Percentiles rank a stretch among this genome's conserved stretches.
phyloP scores from a whole-genome alignment of 1,284 basidiomycete species.

The Tausonia pullulans region DNA sequence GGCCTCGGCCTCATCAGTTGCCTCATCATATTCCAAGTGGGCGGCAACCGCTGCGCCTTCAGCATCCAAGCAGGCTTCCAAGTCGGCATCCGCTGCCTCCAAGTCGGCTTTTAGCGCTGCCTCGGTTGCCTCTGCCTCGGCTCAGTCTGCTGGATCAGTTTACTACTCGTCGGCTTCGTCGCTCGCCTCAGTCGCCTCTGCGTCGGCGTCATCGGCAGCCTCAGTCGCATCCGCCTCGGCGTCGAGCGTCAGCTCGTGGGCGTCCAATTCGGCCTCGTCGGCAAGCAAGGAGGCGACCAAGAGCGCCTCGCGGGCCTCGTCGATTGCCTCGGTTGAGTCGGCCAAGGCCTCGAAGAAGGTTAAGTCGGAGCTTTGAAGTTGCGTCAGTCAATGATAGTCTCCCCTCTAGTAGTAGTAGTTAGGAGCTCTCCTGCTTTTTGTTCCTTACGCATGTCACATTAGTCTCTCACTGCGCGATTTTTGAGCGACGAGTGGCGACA shows the following conservation, averaged over 20 bases:
- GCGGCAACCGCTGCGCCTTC: conserved; percentile 8
- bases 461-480: too few relatives aligned
- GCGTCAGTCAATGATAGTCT: too few relatives aligned
- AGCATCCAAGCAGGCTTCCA: conserved; percentile 4
- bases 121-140: conserved; percentile 1
- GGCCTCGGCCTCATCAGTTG: conserved; percentile 3
- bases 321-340: conserved; percentile 3
- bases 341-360: conserved; percentile 9
- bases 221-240: conserved; percentile 2
- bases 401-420: too few relatives aligned
- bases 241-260: background rate
- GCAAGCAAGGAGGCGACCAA: background rate
- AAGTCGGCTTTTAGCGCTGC: conserved; percentile 10
- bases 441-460: too few relatives aligned
- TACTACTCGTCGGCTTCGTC: conserved; percentile 9
- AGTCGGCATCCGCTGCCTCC: conserved; percentile 6
- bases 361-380: conserved; percentile 8
- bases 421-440: too few relatives aligned
- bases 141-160: background rate
- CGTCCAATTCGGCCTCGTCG: background rate
- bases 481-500: too few relatives aligned
- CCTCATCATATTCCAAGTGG: conserved; percentile 13
- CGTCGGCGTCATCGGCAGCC: conserved; percentile 1
- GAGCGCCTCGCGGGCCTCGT: background rate
- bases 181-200: conserved; percentile 1